phyloP scores from a whole-genome alignment of 2,329 filamentous ascomycete species.

The Trichothecium roseum region DNA sequence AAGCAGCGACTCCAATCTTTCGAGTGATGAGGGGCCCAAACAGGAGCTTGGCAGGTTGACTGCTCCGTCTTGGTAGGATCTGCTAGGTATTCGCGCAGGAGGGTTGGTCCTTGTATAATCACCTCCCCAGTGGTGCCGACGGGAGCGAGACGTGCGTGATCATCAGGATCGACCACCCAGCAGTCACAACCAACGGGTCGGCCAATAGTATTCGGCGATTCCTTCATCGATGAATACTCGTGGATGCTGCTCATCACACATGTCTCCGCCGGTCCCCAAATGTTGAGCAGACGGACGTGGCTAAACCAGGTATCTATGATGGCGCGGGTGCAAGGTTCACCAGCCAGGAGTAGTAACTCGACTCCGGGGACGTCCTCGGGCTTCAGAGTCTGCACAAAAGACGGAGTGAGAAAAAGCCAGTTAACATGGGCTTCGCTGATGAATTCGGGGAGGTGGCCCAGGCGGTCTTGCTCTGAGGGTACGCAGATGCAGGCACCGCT shows the following conservation, averaged over 20 bases:
- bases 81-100: conserved; percentile 27
- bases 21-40: background rate
- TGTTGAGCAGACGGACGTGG: background rate
- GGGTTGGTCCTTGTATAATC: conserved; percentile 27
- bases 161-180: conserved; percentile 7
- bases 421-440: conserved; percentile 7
- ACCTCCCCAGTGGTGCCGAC: conserved; percentile 8
- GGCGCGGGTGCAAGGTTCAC: background rate
- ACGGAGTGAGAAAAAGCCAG: conserved; percentile 9
- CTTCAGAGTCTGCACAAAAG: background rate
- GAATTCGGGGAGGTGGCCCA: background rate
- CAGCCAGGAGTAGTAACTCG: background rate
- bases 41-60: background rate
- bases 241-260: background rate
- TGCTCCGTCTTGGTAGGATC: conserved; percentile 8
- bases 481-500: conserved; percentile 11
- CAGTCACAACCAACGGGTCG: background rate
- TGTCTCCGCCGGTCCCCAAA: background rate
- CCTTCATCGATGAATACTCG: background rate
- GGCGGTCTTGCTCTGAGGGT: conserved; percentile 5
- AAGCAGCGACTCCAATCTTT: background rate
- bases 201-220: background rate
- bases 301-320: background rate
- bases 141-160: background rate
- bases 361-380: background rate